phyloP scores from a whole-genome alignment of 192 early-diverging fungal species.

The Kickxella alabastrina region DNA sequence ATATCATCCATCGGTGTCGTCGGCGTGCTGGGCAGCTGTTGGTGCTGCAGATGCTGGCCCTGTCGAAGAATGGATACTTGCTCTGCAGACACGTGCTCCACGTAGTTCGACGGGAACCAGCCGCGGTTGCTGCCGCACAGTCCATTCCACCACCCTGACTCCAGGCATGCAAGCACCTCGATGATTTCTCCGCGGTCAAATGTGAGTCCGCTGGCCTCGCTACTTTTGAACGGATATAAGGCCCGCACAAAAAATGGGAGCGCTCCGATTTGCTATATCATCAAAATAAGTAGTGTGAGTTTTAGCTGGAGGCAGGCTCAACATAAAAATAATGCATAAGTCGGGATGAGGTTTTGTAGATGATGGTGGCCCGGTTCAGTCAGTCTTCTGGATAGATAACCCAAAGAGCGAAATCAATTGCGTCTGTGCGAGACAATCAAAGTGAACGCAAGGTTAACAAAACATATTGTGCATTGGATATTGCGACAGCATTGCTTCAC shows the following conservation, averaged over 20 bases:
- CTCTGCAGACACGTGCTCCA: slow-evolving; percentile 57
- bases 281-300: neutral
- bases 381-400: too few relatives aligned
- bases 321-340: too few relatives aligned
- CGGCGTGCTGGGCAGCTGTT: slow-evolving; percentile 13
- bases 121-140: slow-evolving; percentile 73
- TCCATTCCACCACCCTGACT: slow-evolving; percentile 98
- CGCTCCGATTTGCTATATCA: slow-evolving; percentile 29
- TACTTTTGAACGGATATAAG: slow-evolving; percentile 82
- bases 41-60: slow-evolving; percentile 21
- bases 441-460: too few relatives aligned
- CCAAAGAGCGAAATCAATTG: too few relatives aligned
- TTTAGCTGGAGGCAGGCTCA: neutral
- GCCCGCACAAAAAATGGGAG: slow-evolving; percentile 61
- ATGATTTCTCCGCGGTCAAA: slow-evolving; percentile 86
- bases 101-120: slow-evolving; percentile 89
- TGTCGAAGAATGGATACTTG: slow-evolving; percentile 50
- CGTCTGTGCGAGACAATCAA: too few relatives aligned
- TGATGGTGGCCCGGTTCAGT: too few relatives aligned
- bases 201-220: slow-evolving; percentile 71
- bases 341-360: too few relatives aligned
- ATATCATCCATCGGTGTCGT: slow-evolving; percentile 7
- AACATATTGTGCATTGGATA: too few relatives aligned
- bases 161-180: slow-evolving; percentile 82
- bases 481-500: too few relatives aligned